These are phyloP conservation scores for Leucogyrophana mollusca DNA, from an alignment of 768 basidiomycete species.

Conservation along the genomic window DNA sequence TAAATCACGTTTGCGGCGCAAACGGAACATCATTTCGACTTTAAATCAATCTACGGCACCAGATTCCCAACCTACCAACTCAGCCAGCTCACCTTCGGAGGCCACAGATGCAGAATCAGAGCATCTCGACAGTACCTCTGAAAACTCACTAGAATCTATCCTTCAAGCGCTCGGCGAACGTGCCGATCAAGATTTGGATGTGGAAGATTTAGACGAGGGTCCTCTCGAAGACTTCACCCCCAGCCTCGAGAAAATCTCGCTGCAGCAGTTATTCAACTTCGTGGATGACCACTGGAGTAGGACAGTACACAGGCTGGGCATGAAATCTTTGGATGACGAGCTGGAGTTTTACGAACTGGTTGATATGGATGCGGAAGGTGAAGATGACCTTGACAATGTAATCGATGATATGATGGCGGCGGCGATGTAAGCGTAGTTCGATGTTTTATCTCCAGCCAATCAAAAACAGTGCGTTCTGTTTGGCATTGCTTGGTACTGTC, in stretches of 20 bases:
- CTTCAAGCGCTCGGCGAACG: background rate
- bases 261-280: conserved; percentile 1
- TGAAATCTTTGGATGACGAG: background rate
- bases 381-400: too few relatives aligned
- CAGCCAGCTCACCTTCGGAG: too few relatives aligned
- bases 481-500: too few relatives aligned
- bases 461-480: too few relatives aligned
- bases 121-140: background rate
- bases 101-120: background rate
- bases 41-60: background rate
- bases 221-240: too few relatives aligned
- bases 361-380: conserved; percentile 3
- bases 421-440: too few relatives aligned
- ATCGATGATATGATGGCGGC: too few relatives aligned
- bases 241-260: background rate
- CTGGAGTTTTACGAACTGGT: conserved; percentile 5
- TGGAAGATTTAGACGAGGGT: background rate
- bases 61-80: too few relatives aligned
- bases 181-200: background rate
- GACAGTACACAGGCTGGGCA: background rate
- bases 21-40: background rate
- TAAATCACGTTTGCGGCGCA: conserved; percentile 4
- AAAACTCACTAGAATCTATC: background rate
- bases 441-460: too few relatives aligned
- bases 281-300: background rate